Conservation (phyloP, 1,284 basidiomycete genomes). For the Leccinum proximum region DNA sequence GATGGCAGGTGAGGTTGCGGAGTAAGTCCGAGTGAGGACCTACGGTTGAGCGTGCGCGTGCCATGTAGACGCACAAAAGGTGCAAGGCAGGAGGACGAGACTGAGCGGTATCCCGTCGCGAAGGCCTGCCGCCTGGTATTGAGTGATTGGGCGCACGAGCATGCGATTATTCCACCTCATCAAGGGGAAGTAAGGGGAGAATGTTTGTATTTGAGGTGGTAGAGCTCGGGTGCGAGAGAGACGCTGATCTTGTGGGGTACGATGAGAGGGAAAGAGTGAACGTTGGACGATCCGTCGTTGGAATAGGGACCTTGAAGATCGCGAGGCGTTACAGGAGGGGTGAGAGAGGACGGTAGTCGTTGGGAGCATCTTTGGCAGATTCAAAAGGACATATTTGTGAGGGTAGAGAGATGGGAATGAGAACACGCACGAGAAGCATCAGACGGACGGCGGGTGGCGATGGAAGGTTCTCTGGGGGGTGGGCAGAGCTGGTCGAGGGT, state of each 20-base stretch:
- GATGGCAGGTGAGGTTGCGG: too few species aligned
- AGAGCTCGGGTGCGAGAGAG: conserved; percentile 22
- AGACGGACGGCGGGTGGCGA: neutral
- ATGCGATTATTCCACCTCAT: conserved; percentile 12
- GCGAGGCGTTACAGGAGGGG: conserved; percentile 29
- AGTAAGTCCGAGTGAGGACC: too few species aligned
- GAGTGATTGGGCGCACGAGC: conserved; percentile 5
- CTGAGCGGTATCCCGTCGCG: conserved; percentile 13
- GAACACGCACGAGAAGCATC: conserved; percentile 11
- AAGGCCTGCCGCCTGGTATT: conserved; percentile 6
- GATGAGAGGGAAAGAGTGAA: conserved; percentile 35
- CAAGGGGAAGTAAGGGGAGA: conserved; percentile 17
- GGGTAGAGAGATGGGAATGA: conserved; percentile 15
- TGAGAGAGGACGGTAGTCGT: conserved; percentile 28
- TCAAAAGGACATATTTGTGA: conserved; percentile 7
- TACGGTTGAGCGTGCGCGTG: too few species aligned
- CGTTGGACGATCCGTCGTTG: conserved; percentile 12
- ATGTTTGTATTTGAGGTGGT: conserved; percentile 25
- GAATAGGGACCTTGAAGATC: conserved; percentile 29
- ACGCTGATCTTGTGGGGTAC: conserved; percentile 41
- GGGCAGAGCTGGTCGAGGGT: conserved; percentile 22
- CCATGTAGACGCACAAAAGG: too few species aligned
- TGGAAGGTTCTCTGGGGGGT: conserved; percentile 24
- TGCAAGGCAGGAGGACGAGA: neutral
- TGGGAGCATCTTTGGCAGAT: conserved; percentile 16